phyloP scores from a whole-genome alignment of 2,329 filamentous ascomycete genomes.

The Basipetospora chlamydospora region DNA sequence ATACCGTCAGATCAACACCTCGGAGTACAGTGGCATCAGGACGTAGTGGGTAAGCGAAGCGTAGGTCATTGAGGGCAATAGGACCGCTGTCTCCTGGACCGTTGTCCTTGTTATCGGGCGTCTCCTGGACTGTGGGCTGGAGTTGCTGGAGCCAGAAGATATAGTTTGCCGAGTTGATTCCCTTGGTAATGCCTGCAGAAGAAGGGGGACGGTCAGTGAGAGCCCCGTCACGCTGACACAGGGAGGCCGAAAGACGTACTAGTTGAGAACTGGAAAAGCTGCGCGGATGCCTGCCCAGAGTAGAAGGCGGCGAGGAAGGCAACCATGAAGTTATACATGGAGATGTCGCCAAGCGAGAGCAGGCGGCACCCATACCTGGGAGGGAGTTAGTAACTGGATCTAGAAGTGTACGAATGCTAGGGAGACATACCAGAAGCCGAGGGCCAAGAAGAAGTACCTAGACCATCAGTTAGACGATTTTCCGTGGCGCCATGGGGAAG shows the following conservation, averaged over 20 bases:
- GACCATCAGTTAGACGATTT: constrained; percentile 7
- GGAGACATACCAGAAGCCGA: constrained; percentile 22
- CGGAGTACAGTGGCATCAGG: constrained; percentile 20
- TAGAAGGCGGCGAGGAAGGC: constrained; percentile 36
- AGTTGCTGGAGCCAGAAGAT: constrained; percentile 23
- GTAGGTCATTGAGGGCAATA: constrained; percentile 34
- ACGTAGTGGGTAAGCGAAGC: constrained; percentile 41
- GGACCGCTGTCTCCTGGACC: constrained; percentile 12
- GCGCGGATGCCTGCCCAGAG: constrained; percentile 25
- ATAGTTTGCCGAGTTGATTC: constrained; percentile 31
- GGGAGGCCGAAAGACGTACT: constrained; percentile 13
- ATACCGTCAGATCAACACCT: constrained; percentile 21
- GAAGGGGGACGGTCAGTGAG: not conserved
- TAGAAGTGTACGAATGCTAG: constrained; percentile 37
- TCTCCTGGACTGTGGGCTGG: constrained; percentile 10
- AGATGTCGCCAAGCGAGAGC: constrained; percentile 30
- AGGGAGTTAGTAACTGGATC: constrained; percentile 22
- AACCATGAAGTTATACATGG: constrained; percentile 30
- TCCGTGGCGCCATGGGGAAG: too few species aligned
- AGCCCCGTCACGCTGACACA: not conserved
- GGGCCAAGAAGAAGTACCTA: constrained; percentile 21
- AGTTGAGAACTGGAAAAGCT: constrained; percentile 31
- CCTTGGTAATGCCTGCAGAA: constrained; percentile 28
- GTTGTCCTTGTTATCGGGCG: constrained; percentile 10
- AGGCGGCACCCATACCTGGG: constrained; percentile 23